Conservation (phyloP, 1,284 basidiomycete genomes). For the Bjerkandera adusta region DNA sequence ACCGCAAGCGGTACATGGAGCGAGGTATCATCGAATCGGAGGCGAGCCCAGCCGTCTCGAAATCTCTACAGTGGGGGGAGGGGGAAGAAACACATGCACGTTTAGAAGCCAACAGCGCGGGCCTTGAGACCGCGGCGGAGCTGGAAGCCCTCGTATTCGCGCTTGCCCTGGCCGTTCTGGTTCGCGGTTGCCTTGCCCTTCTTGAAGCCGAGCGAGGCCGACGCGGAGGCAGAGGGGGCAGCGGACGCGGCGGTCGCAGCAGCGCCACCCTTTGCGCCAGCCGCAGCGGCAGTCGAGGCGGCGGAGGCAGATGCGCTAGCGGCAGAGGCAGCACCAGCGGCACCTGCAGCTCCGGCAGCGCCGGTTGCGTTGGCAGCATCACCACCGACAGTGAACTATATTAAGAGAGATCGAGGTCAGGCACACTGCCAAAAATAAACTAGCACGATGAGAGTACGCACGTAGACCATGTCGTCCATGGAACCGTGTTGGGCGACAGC, state of each 20-base stretch:
- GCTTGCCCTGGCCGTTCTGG: conserved; percentile 11
- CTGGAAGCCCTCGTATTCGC: neutral
- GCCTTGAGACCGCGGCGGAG: neutral
- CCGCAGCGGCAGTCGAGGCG: conserved; percentile 15
- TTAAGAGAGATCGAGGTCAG: conserved; percentile 20
- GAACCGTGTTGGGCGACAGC: conserved; percentile 58
- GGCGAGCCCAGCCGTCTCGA: too few relatives aligned
- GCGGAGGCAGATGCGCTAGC: conserved; percentile 12
- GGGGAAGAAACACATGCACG: neutral
- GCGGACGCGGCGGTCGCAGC: conserved; percentile 11
- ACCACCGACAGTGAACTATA: conserved; percentile 48
- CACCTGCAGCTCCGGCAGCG: conserved; percentile 1
- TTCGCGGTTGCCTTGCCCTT: conserved; percentile 17
- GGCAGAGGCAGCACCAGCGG: conserved; percentile 10
- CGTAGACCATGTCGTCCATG: conserved; percentile 63
- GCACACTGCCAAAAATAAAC: neutral
- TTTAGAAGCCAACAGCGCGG: neutral
- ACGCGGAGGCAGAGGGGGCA: conserved; percentile 13
- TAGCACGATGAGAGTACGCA: conserved; percentile 35
- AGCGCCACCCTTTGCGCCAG: conserved; percentile 13
- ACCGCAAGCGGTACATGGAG: too few relatives aligned
- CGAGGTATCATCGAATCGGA: too few relatives aligned
- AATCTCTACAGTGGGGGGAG: too few relatives aligned
- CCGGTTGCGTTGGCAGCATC: conserved; percentile 24
- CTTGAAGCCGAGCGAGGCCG: conserved; percentile 19